Base-by-base conservation (phyloP, 2,329 filamentous ascomycete genomes). In the Xylaria multiplex region DNA sequence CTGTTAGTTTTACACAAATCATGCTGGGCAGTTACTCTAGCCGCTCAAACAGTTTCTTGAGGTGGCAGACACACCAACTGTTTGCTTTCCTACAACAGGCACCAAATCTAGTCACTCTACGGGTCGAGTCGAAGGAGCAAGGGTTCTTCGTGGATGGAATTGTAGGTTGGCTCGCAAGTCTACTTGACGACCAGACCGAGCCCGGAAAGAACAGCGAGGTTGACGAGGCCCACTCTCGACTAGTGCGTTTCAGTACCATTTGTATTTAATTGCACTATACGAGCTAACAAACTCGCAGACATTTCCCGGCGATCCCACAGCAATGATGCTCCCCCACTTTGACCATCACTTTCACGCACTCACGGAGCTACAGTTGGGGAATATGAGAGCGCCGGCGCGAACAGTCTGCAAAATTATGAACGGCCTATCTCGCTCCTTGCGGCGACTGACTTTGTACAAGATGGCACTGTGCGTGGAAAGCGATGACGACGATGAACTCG, bases 11-110 rank as follows among this genome's bases (percentile, higher is more conserved):
- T 45, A 69, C 64, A 9, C 69, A 72, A n/a, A 60, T 62, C 16
- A 32, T 66, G 2, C 60, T 70, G 3, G 69, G 69, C 2, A 71
- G 69, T 35, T 69, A 70, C 19, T 62, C 66, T 11, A 65, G 52
- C n/a, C 68, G 68, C 6, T 72, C 69, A 8, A 52, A 57, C 2
- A 69, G 58, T 30, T 74, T 74, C 53, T 49, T 72, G 6, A 63
- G 14, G 8, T 74, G 72, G 72, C 69, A 74, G 42, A 60, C 56
- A 2, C 70, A 74, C 22, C 70, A 72, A 37, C 22, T 74, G 19
- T 72, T 72, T 32, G 50, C 54, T 9, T 63, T 74, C 22, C 67
- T 74, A 48, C 69, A 70, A 32, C 54, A 64, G 11, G 69, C 70
- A 11, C 70, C 72, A 4, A 72, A 72, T 40, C 59, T 74, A 1